These are phyloP conservation scores for Yamadazyma taylorii DNA, from an alignment of 1,139 yeast species.

Conservation along the genomic window DNA sequence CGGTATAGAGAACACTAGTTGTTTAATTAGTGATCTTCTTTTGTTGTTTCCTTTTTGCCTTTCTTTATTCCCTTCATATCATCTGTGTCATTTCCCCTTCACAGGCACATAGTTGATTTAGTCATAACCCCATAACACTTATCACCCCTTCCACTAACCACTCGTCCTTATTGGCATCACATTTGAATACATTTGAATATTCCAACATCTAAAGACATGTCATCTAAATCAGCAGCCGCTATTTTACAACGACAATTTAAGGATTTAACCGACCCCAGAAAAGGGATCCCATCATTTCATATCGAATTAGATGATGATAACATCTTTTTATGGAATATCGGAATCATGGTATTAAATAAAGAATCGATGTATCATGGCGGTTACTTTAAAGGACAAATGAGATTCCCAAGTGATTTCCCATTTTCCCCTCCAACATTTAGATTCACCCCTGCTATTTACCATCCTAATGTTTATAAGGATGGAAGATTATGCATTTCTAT, in stretches of 20 bases:
- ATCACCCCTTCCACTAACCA: too few relatives aligned
- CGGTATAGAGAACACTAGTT: too few relatives aligned
- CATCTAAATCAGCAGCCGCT: constrained; percentile 64
- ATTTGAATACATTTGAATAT: background rate
- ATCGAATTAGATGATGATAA: constrained; percentile 87
- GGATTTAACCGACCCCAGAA: constrained; percentile 90
- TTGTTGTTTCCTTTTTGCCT: too few relatives aligned
- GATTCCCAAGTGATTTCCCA: constrained; percentile 89
- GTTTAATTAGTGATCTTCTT: too few relatives aligned
- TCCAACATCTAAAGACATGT: constrained; percentile 24
- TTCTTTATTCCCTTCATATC: too few relatives aligned
- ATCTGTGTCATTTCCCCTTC: too few relatives aligned
- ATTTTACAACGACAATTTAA: constrained; percentile 89
- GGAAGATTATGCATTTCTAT: constrained; percentile 92
- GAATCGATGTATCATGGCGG: constrained; percentile 95
- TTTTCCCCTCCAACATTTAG: constrained; percentile 88
- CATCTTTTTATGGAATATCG: constrained; percentile 89
- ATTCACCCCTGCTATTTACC: constrained; percentile 93
- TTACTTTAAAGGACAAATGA: constrained; percentile 92
- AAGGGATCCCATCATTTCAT: constrained; percentile 88
- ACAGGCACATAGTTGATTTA: too few relatives aligned
- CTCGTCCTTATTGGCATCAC: background rate
- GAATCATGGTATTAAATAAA: constrained; percentile 86
- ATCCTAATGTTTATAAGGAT: constrained; percentile 92
- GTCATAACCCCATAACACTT: too few relatives aligned